phyloP scores from a whole-genome alignment of 257 asterid genomes.

The Scutellaria baicalensis region DNA sequence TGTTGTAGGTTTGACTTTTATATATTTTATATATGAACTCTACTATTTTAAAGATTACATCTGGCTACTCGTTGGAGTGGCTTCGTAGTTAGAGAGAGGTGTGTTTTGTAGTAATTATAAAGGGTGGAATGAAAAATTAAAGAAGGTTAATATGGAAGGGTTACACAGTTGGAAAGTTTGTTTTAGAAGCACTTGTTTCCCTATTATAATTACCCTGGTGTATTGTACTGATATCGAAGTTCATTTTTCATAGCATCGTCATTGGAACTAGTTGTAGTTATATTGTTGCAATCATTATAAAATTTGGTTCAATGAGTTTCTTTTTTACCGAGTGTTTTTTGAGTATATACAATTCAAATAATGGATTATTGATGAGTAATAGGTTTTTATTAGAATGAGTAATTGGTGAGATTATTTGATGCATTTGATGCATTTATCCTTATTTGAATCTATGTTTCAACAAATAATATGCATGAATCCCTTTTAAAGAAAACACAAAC shows the following conservation, averaged over 20 bases:
- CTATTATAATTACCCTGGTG: background rate
- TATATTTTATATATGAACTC: background rate
- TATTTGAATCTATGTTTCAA: no score
- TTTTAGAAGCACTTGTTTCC: slow-evolving; percentile 4
- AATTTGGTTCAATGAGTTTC: slow-evolving; percentile 5
- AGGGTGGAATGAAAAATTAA: background rate
- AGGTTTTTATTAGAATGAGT: no score
- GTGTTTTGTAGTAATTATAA: background rate
- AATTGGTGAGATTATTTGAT: no score
- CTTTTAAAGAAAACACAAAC: no score
- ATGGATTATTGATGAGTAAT: no score
- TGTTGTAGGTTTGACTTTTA: background rate
- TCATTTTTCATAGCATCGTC: background rate
- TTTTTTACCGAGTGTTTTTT: background rate
- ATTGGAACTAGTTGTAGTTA: background rate
- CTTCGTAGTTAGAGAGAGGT: background rate
- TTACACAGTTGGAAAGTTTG: background rate
- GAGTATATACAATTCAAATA: no score
- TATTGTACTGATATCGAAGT: slow-evolving; percentile 6
- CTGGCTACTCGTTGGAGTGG: background rate
- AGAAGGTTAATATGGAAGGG: background rate
- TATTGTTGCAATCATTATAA: background rate
- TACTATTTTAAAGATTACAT: background rate
- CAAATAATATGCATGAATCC: no score
- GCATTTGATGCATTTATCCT: no score